Evolutionary conservation across 83 land plant species (phyloP).

Genomic region (Diphasiastrum complanatum): DNA sequence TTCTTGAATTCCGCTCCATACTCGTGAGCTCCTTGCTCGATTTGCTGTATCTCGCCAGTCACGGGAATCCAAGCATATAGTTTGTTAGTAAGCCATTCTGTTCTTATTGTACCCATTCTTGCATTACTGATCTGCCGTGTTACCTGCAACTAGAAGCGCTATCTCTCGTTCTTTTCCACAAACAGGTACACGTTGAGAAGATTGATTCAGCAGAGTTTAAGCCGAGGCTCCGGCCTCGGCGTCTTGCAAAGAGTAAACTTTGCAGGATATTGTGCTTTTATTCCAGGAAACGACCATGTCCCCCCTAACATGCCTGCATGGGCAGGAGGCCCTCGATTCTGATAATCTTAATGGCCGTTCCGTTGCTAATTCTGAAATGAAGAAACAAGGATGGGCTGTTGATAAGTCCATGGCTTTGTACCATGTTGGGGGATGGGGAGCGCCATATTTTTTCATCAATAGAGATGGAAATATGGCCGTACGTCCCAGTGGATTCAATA

Average conservation of each 20-base stretch:
- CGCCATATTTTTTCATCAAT: constrained; percentile 71
- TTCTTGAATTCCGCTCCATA: too few relatives aligned
- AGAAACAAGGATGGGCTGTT: constrained; percentile 39
- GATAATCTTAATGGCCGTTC: constrained; percentile 29
- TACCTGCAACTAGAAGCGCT: too few relatives aligned
- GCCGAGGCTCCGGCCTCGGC: constrained; percentile 69
- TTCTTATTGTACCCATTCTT: too few relatives aligned
- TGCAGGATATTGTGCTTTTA: constrained; percentile 11
- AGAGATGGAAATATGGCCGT: constrained; percentile 54
- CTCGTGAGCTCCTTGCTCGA: too few relatives aligned
- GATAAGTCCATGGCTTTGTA: constrained; percentile 51
- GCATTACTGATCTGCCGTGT: too few relatives aligned
- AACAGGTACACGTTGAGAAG: too few relatives aligned
- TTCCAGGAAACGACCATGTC: constrained; percentile 53
- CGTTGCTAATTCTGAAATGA: constrained; percentile 20
- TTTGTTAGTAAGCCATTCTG: too few relatives aligned
- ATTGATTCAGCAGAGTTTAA: constrained; percentile 34
- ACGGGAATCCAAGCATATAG: too few relatives aligned
- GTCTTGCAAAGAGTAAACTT: constrained; percentile 51
- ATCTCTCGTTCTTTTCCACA: too few relatives aligned
- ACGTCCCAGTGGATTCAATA: constrained; percentile 56
- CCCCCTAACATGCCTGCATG: constrained; percentile 47
- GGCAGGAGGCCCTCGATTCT: constrained; percentile 19
- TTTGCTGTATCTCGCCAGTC: too few relatives aligned
- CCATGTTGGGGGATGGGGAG: constrained; percentile 72